These are phyloP conservation scores for Colletotrichum orchidophilum DNA, from an alignment of 2,329 filamentous ascomycete species.

Conservation along the genomic window DNA sequence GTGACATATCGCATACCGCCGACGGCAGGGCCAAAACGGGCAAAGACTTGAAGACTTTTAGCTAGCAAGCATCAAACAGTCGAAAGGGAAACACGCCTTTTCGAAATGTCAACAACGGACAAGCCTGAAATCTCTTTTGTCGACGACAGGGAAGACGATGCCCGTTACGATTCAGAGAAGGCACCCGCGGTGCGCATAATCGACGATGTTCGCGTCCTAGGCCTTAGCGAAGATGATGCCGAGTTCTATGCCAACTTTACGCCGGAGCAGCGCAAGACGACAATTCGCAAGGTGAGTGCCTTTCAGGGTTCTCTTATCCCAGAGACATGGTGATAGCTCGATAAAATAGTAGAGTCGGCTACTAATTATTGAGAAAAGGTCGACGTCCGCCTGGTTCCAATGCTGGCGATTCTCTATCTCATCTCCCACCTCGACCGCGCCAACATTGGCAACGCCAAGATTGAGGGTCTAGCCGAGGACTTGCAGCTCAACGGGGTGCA, in stretches of 20 bases:
- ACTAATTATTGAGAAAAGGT: neutral
- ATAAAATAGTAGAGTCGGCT: neutral
- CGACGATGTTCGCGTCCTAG: constrained; percentile 42
- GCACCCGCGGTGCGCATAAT: constrained; percentile 36
- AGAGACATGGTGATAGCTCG: neutral
- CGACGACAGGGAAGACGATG: constrained; percentile 32
- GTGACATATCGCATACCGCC: neutral
- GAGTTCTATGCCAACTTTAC: constrained; percentile 41
- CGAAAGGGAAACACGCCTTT: too few species aligned
- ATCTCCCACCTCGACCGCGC: constrained; percentile 66
- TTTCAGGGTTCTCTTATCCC: too few species aligned
- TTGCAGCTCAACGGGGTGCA: constrained; percentile 61
- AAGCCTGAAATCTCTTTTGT: constrained; percentile 39
- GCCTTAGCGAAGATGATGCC: constrained; percentile 40
- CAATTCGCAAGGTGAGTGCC: constrained; percentile 38
- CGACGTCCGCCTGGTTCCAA: constrained; percentile 43
- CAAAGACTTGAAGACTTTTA: neutral
- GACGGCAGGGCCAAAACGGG: neutral
- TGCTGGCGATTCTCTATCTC: constrained; percentile 67
- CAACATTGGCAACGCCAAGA: constrained; percentile 63
- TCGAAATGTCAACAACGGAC: constrained; percentile 25
- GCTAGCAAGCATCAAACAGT: too few species aligned
- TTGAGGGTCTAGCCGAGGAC: constrained; percentile 47
- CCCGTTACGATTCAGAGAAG: constrained; percentile 33
- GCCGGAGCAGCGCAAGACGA: constrained; percentile 36